Percentiles rank a stretch among this genome's conserved stretches.
Evolutionary conservation across 192 early-diverging fungal genomes (phyloP).

Genomic region (Rhizoclosmatium globosum): DNA sequence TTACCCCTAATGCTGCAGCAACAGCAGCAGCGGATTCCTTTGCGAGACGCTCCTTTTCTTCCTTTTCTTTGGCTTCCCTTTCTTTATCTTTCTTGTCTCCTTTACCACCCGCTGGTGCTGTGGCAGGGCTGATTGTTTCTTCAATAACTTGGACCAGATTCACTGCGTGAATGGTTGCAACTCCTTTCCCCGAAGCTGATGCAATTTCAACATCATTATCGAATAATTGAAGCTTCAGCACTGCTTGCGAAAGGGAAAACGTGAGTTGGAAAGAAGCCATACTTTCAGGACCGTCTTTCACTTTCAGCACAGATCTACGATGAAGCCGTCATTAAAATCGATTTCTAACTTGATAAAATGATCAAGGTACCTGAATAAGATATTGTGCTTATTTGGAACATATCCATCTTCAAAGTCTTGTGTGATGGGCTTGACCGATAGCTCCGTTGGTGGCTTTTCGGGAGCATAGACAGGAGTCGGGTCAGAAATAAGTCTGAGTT

Average conservation of each 20-base stretch:
- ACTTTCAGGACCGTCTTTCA: constrained; percentile 60
- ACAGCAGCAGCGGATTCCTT: constrained; percentile 13
- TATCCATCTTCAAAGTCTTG: constrained; percentile 66
- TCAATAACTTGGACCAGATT: constrained; percentile 46
- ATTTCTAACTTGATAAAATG: background rate
- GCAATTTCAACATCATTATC: constrained; percentile 64
- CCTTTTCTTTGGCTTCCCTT: constrained; percentile 37
- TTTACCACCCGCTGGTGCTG: constrained; percentile 40
- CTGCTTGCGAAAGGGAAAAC: constrained; percentile 51
- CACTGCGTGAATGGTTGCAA: constrained; percentile 47
- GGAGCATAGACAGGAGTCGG: constrained; percentile 27
- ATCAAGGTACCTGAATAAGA: constrained; percentile 58
- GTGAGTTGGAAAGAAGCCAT: constrained; percentile 55
- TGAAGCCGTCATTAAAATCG: background rate
- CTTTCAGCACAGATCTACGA: constrained; percentile 52
- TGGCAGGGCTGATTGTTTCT: constrained; percentile 40
- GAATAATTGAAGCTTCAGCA: constrained; percentile 57
- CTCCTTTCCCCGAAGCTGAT: constrained; percentile 50
- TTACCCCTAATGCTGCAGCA: constrained; percentile 14
- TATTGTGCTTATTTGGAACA: constrained; percentile 64
- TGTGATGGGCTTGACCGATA: constrained; percentile 52
- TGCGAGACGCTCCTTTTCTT: constrained; percentile 32
- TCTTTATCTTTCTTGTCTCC: constrained; percentile 51
- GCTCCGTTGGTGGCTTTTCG: constrained; percentile 45
- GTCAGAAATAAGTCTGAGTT: constrained; percentile 56